Conservation (phyloP, 2,329 filamentous ascomycete species). For the Colletotrichum paranaense region DNA sequence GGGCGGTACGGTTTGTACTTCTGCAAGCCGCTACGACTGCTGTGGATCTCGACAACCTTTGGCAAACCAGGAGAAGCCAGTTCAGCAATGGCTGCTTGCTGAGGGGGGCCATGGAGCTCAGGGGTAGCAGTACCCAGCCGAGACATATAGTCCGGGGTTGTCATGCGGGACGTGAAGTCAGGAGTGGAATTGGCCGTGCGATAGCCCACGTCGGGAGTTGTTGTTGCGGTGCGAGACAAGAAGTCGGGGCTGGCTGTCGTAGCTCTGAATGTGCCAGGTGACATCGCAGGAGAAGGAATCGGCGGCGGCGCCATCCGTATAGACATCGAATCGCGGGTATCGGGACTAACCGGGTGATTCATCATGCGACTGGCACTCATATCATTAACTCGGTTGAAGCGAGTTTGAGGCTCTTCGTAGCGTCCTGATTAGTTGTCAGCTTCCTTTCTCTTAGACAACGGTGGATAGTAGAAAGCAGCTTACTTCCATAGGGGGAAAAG, state of each 20-base stretch:
- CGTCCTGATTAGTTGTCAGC: conserved; percentile 25
- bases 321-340: conserved; percentile 5
- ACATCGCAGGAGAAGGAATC: background rate
- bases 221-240: conserved; percentile 2
- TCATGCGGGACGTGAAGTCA: background rate
- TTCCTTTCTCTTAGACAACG: background rate
- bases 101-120: conserved; percentile 34
- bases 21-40: conserved; percentile 27
- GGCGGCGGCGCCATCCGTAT: background rate
- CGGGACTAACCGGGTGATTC: conserved; percentile 30
- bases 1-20: conserved; percentile 33
- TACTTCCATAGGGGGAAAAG: conserved; percentile 59
- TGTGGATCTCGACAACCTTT: conserved; percentile 33
- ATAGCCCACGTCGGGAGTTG: conserved; percentile 24
- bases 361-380: conserved; percentile 26
- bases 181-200: background rate
- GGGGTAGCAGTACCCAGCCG: conserved; percentile 33
- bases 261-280: background rate
- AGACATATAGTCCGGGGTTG: conserved; percentile 5
- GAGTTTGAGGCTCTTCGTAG: conserved; percentile 34
- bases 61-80: conserved; percentile 34
- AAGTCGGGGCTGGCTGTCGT: conserved; percentile 12
- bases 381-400: conserved; percentile 29
- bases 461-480: conserved; percentile 24
- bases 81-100: conserved; percentile 34